These are phyloP conservation scores for Curvularia sp. DNA, from an alignment of 2,329 filamentous ascomycete species.

Conservation along the genomic window DNA sequence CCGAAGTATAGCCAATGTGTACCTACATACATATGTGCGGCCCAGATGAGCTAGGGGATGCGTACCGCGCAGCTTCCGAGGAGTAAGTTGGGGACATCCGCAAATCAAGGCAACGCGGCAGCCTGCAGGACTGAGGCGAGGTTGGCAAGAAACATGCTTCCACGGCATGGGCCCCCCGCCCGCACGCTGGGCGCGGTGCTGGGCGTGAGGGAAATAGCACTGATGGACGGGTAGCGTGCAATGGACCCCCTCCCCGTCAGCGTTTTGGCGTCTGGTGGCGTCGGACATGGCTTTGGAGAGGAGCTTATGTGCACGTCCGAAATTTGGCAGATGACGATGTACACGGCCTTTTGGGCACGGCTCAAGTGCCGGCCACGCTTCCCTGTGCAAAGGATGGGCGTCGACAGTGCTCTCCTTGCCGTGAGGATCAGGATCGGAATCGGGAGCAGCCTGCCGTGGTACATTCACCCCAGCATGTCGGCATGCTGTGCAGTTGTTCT, in stretches of 20 bases:
- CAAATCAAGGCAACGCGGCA: neutral
- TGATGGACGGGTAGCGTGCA: constrained; percentile 25
- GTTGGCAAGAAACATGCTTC: constrained; percentile 26
- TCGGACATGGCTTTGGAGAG: constrained; percentile 37
- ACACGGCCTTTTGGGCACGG: constrained; percentile 11
- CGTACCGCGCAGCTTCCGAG: constrained; percentile 3
- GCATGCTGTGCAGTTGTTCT: neutral
- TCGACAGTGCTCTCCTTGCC: neutral
- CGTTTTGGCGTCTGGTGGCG: constrained; percentile 25
- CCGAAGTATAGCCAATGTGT: constrained; percentile 31
- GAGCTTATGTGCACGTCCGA: constrained; percentile 40
- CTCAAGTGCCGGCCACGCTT: constrained; percentile 2
- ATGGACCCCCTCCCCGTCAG: constrained; percentile 8
- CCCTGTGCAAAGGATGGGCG: neutral
- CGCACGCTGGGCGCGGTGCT: constrained; percentile 28
- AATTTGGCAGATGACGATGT: constrained; percentile 39
- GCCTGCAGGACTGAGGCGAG: constrained; percentile 10
- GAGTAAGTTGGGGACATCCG: neutral
- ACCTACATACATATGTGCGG: constrained; percentile 8
- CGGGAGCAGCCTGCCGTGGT: neutral
- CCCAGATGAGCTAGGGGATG: neutral
- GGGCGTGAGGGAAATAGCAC: constrained; percentile 19
- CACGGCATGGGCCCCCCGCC: constrained; percentile 33
- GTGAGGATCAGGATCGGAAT: neutral
- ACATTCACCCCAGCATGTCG: neutral